Evolutionary conservation across 1,139 yeast species (phyloP), one percentile per base, ranked within the genome.

Genomic region (Yamadazyma sp.): DNA sequence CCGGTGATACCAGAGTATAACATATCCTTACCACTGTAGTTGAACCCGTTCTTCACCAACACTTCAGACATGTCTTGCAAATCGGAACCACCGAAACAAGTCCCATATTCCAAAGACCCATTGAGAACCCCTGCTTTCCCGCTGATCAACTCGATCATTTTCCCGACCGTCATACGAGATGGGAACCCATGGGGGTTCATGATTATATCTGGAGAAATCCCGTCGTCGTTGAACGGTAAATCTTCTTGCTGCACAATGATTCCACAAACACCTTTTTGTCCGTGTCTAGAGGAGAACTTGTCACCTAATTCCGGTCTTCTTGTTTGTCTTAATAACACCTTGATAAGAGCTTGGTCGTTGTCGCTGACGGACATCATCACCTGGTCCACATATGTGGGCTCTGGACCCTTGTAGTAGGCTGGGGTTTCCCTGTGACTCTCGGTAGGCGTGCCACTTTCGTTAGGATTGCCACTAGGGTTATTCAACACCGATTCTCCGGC

Each of bases 121-220:
- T 87, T 87, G 50, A 92, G 67, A 28, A 92, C 98, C 59, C 98
- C 98, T 0, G 98, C 98, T 60, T 92, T 92, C 53, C 98, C 98
- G 24, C 96, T 86, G 20, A 92, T 86, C 48, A 92, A 75, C 62
- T 92, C 99, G 53, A 94, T 83, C 98, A 92, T 92, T 62, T 92
- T 92, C 45, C 98, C 99, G 18, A 92, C 98, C 35, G 99, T 92
- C 99, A 92, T 92, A 75, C 98, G 95, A 29, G 98, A 91, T 49
- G 98, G 98, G 82, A 92, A 92, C 69, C 97, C 98, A 60, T 92
- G 98, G 1, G 98, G 98, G 58, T 92, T 92, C 96, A 92, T 92
- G 56, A 92, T 92, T 50, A 92, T 89, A 66, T 92, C 98, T 0
- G 98, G 98, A 3, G 80, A 72, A 34, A 91, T 78, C 54, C 98